phyloP scores from a whole-genome alignment of 2,329 filamentous ascomycete genomes.

The Blumeria hordei region DNA sequence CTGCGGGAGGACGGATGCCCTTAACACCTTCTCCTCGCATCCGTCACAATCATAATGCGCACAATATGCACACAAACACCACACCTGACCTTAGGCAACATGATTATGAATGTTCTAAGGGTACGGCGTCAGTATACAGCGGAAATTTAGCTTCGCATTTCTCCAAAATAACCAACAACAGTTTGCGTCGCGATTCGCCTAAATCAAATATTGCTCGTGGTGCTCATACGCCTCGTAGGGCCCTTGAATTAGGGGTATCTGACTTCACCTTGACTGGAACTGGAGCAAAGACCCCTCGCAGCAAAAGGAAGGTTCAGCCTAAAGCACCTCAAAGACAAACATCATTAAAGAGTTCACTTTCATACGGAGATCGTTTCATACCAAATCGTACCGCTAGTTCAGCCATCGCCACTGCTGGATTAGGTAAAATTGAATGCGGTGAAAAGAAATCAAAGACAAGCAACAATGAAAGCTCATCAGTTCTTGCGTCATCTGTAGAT shows the following conservation, averaged over 20 bases:
- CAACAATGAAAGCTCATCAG: conserved; percentile 43
- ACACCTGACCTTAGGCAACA: conserved; percentile 35
- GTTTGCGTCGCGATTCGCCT: conserved; percentile 58
- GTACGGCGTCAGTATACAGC: conserved; percentile 41
- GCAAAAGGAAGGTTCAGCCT: conserved; percentile 27
- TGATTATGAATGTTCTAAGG: background rate
- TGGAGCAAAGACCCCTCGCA: conserved; percentile 39
- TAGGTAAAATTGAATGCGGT: conserved; percentile 52
- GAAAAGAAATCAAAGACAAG: conserved; percentile 53
- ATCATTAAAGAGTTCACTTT: conserved; percentile 49
- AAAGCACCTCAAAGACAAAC: conserved; percentile 29
- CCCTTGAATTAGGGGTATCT: conserved; percentile 70
- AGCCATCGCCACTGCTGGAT: conserved; percentile 57
- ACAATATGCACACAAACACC: conserved; percentile 47
- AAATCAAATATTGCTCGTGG: conserved; percentile 83
- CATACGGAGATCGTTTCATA: conserved; percentile 82
- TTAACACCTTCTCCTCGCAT: conserved; percentile 71
- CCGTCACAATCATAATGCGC: conserved; percentile 26
- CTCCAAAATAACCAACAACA: conserved; percentile 40
- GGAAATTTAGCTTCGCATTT: conserved; percentile 62
- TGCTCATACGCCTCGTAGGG: conserved; percentile 54
- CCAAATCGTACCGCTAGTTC: conserved; percentile 82
- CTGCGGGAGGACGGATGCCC: conserved; percentile 83
- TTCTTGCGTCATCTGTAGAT: conserved; percentile 48
- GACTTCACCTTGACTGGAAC: conserved; percentile 82